Base-by-base conservation (phyloP, 768 basidiomycete genomes). In the Psilocybe subaeruginosa region DNA sequence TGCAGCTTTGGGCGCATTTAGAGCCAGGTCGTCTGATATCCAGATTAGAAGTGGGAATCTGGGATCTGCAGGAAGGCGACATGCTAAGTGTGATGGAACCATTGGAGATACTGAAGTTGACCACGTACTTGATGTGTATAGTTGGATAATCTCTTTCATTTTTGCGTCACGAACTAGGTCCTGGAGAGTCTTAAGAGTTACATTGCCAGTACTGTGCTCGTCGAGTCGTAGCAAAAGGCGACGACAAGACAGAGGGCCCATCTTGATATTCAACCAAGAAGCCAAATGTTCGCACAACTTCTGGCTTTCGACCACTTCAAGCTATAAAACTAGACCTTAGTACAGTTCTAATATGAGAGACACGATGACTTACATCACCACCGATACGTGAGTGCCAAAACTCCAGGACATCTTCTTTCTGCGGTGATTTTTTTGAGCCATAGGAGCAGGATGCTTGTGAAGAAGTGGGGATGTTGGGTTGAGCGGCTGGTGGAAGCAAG, bases 351-450 rank as follows among this genome's bases (percentile, higher is more conserved):
- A n/a, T 27, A 27, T 39, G 27, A n/a, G 23, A 7, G 23, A 7
- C 1, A 17, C 12, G 27, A 49, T 27, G 9, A 62, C 65, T 35
- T n/a, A 68, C 71, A 47, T 71, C 70, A 29, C 43, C 61, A n/a
- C 72, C 72, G 4, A 73, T 51, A 46, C 64, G 63, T 48, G 66
- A 63, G 19, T 63, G 64, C 72, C 72, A 73, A 57, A 71, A 71
- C n/a, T 69, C 53, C 12, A 60, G 16, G 12, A 55, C 61, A n/a
- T 60, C 60, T n/a, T 35, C 55, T 23, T 23, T 55, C 39, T 4
- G 6, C 39, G 12, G n/a, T 14, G 39, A n/a, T 7, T 50, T 19
- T 11, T 8, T 37, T 31, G 2, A 23, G 23, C 23, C 23, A 8
- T 14, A 35, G 51, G 33, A 17, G n/a, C 1, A 7, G n/a, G 16